A percentile compares a stretch with the other conserved stretches of the same genome.
Evolutionary conservation across 139 green algal species (phyloP).

Genomic region (Chlamydomonas incerta): DNA sequence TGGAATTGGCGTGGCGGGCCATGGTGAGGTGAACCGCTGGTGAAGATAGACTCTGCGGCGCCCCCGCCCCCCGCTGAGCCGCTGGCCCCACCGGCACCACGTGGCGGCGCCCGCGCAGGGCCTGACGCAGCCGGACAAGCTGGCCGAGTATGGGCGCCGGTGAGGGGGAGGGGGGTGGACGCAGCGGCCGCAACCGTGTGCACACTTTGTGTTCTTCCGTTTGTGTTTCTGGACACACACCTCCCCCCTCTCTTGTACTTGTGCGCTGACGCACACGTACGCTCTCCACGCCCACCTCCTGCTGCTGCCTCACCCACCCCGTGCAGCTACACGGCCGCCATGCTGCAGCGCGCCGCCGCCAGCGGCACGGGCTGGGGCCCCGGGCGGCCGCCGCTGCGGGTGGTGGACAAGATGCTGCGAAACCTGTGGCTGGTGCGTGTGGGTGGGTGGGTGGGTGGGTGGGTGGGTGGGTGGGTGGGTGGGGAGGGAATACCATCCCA

Average conservation of each 20-base stretch:
- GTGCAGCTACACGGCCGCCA: constrained; percentile 1
- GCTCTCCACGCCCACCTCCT: background rate
- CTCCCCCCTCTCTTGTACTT: too few species aligned
- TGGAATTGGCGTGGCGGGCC: too few species aligned
- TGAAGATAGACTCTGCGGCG: too few species aligned
- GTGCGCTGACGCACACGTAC: background rate
- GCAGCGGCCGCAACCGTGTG: too few species aligned
- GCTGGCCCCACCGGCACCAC: too few species aligned
- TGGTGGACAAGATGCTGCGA: constrained; percentile 90
- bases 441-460: background rate
- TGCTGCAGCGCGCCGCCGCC: constrained; percentile 21
- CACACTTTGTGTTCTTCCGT: too few species aligned
- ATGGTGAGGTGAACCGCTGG: too few species aligned
- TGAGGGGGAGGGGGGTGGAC: background rate
- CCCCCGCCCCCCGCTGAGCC: too few species aligned
- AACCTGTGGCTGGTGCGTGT: constrained; percentile 71
- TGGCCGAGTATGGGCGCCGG: background rate
- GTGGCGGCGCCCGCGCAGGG: background rate
- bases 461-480: background rate
- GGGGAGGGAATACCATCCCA: too few species aligned
- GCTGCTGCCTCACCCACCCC: too few species aligned
- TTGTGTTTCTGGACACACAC: too few species aligned
- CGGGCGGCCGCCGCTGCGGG: constrained; percentile 14
- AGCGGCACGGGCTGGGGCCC: background rate
- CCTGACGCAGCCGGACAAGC: background rate